These are phyloP conservation scores for Monilinia fructigena DNA, from an alignment of 2,329 filamentous ascomycete genomes.

Conservation along the genomic window DNA sequence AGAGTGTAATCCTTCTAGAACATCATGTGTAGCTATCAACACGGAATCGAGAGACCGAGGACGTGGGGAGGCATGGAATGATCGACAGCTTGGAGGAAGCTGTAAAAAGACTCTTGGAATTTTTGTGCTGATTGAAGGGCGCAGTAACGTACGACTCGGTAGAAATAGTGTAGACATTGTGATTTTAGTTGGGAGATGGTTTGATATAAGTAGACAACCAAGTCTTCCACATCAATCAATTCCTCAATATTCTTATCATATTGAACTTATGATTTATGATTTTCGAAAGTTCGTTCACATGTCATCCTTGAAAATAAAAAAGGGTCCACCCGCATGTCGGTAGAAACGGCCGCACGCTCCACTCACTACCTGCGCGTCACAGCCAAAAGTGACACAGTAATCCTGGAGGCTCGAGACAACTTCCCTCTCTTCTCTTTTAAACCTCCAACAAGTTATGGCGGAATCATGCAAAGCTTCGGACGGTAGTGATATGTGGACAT, in stretches of 20 bases:
- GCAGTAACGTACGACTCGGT: slow-evolving; percentile 1
- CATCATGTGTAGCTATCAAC: slow-evolving; percentile 46
- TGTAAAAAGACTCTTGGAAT: slow-evolving; percentile 27
- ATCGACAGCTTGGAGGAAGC: slow-evolving; percentile 40
- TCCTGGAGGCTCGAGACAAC: slow-evolving; percentile 2
- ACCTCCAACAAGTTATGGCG: slow-evolving; percentile 30
- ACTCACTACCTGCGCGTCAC: slow-evolving; percentile 18
- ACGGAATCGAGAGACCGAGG: slow-evolving; percentile 45
- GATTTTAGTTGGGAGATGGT: background rate
- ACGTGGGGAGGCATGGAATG: slow-evolving; percentile 51
- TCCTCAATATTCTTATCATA: background rate
- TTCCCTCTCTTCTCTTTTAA: slow-evolving; percentile 6
- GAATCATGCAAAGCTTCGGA: slow-evolving; percentile 39
- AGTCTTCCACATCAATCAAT: background rate
- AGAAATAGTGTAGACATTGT: slow-evolving; percentile 22
- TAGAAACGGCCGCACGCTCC: slow-evolving; percentile 18
- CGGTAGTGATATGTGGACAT: slow-evolving; percentile 35
- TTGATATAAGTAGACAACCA: background rate
- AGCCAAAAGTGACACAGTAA: slow-evolving; percentile 25
- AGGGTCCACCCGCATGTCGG: slow-evolving; percentile 8
- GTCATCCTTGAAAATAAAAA: slow-evolving; percentile 13
- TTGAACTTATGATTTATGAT: slow-evolving; percentile 4
- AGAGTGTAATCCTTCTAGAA: slow-evolving; percentile 52
- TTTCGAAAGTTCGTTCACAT: slow-evolving; percentile 18
- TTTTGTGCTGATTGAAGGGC: background rate